Conservation (phyloP, 495 filamentous ascomycete species). For the Chaetomium tenue region DNA sequence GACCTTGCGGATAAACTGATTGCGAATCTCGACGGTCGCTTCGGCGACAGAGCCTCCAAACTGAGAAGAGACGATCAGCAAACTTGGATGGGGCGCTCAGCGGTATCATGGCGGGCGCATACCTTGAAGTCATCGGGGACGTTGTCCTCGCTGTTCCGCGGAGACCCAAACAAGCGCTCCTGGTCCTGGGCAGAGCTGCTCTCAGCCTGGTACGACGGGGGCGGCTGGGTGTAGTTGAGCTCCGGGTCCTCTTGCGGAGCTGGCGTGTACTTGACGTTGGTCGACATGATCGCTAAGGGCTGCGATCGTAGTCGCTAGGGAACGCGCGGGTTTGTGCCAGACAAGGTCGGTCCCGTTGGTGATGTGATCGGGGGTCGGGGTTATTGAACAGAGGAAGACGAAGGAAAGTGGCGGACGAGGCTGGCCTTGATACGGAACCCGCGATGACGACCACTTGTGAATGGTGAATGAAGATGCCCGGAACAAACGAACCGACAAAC, state of each 20-base stretch:
- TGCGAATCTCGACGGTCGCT: constrained; percentile 90
- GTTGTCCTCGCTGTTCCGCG: constrained; percentile 80
- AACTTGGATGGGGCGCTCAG: not conserved
- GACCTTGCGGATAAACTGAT: constrained; percentile 93
- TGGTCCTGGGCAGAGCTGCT: constrained; percentile 40
- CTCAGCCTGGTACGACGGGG: constrained; percentile 69
- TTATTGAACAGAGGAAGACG: not conserved
- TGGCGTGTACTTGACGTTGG: constrained; percentile 65
- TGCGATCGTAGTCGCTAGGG: constrained; percentile 7
- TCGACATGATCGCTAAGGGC: constrained; percentile 52
- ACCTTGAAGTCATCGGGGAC: constrained; percentile 98
- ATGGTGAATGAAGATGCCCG: constrained; percentile 18
- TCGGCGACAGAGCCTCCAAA: constrained; percentile 90
- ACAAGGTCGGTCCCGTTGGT: not conserved
- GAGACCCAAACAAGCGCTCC: constrained; percentile 46
- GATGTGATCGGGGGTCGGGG: not conserved
- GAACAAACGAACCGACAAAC: not conserved
- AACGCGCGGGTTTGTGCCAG: not conserved
- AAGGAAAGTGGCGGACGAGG: not conserved
- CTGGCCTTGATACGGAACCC: not conserved
- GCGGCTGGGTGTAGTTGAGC: constrained; percentile 71
- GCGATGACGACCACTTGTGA: constrained; percentile 11
- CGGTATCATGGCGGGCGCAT: constrained; percentile 12
- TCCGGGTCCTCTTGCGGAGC: constrained; percentile 76
- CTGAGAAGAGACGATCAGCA: constrained; percentile 46